Evolutionary conservation across 1,284 basidiomycete species (phyloP), one percentile per base, ranked within the genome.

Genomic region (Thecaphora frezii): DNA sequence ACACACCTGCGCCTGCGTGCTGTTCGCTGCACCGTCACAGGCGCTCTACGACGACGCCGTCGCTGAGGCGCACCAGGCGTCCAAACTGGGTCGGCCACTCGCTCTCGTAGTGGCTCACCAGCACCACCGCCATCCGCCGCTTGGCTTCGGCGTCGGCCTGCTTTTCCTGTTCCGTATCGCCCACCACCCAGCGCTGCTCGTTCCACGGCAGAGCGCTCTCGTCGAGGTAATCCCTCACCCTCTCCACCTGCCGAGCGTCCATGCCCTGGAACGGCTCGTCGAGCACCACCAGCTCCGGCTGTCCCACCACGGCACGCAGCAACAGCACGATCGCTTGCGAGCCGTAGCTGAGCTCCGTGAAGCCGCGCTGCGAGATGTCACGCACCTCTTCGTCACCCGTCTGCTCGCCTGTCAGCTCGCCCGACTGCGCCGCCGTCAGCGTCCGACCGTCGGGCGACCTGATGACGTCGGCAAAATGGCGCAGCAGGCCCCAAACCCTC

Each of bases 211-310:
- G 30, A 12, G 37, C 24, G 19, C 40, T 44, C 24, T 16, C 48
- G 40, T 78, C 75, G 3, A 78, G 39, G 24, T 57, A 77, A 1
- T 42, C 46, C 3, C 73, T 57, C 9, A 58, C 56, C 7, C 63
- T 51, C 28, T 62, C 54, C 0, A 69, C 58, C 48, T 77, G 74
- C 19, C 43, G 23, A 12, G 51, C 40, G 42, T 71, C 66, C 76
- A 77, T 76, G 7, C 74, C 74, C 26, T 77, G 76, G 50, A 78
- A 78, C 24, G 76, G 73, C 46, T 78, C 76, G 52, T 78, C 76
- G 5, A 78, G 58, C 9, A 78, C 67, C 9, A 78, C 48, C 8
- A 78, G 42, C 12, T 38, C 16, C 1, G 76, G 76, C 12, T 63
- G 49, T 10, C 64, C 64, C 18, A 78, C 72, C 19, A 76, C 36